These are phyloP conservation scores for Pichia sp. DNA, from an alignment of 1,139 yeast species.

Conservation along the genomic window DNA sequence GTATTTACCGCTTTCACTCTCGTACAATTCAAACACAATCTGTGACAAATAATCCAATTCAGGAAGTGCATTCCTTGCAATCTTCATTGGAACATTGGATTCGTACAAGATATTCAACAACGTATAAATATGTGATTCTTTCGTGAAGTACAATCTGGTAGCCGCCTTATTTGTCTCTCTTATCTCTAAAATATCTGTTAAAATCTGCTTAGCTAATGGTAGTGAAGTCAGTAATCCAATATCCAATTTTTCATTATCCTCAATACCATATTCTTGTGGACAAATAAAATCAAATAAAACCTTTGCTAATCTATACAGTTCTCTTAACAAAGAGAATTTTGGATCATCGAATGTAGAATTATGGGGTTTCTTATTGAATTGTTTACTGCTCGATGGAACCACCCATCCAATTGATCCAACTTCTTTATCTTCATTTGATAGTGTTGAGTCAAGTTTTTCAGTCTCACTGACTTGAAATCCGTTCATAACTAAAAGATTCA, in stretches of 20 bases:
- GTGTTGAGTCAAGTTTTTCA: neutral
- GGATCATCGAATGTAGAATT: slow-evolving; percentile 72
- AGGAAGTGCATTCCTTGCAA: slow-evolving; percentile 90
- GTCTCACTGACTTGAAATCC: slow-evolving; percentile 47
- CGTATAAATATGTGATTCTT: slow-evolving; percentile 95
- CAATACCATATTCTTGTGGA: slow-evolving; percentile 98
- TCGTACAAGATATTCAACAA: slow-evolving; percentile 85
- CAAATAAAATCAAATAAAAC: slow-evolving; percentile 94
- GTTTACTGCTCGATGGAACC: slow-evolving; percentile 35
- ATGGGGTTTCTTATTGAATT: slow-evolving; percentile 19
- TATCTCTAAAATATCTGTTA: slow-evolving; percentile 74
- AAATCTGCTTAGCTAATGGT: slow-evolving; percentile 85
- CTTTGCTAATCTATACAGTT: slow-evolving; percentile 81
- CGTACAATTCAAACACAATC: slow-evolving; percentile 88
- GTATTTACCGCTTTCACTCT: slow-evolving; percentile 66
- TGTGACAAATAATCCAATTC: slow-evolving; percentile 95
- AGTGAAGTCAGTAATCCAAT: slow-evolving; percentile 91
- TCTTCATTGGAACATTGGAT: slow-evolving; percentile 89
- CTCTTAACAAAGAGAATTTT: slow-evolving; percentile 73
- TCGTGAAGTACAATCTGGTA: slow-evolving; percentile 85
- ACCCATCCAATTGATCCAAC: slow-evolving; percentile 78
- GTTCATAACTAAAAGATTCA: slow-evolving; percentile 68
- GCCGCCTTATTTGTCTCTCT: slow-evolving; percentile 73
- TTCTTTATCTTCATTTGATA: slow-evolving; percentile 23
- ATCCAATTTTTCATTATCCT: slow-evolving; percentile 90